Conservation (phyloP, 768 basidiomycete genomes). For the Lentinula guzmanii region DNA sequence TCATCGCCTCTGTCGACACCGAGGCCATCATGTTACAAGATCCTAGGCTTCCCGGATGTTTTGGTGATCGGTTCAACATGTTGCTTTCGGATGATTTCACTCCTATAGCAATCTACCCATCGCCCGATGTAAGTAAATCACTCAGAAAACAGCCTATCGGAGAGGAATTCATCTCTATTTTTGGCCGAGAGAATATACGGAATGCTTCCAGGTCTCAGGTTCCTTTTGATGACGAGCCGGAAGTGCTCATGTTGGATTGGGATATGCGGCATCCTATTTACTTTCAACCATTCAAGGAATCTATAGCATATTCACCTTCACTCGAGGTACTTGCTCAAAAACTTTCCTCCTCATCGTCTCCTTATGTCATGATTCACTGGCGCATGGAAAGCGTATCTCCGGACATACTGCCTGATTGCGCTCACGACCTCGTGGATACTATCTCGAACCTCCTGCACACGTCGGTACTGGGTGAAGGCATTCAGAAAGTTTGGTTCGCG, state of each 20-base stretch:
- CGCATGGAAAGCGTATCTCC: slow-evolving; percentile 45
- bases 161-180: background rate
- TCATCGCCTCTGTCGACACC: background rate
- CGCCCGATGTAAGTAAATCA: slow-evolving; percentile 1
- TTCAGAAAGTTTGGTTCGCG: slow-evolving; percentile 47
- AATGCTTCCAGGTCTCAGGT: background rate
- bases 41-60: slow-evolving; percentile 1
- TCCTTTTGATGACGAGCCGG: slow-evolving; percentile 9
- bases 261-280: slow-evolving; percentile 45
- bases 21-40: background rate
- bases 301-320: slow-evolving; percentile 35
- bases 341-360: slow-evolving; percentile 24
- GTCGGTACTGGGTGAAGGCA: slow-evolving; percentile 17
- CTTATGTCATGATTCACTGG: slow-evolving; percentile 53
- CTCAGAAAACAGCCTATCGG: slow-evolving; percentile 14
- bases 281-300: slow-evolving; percentile 11
- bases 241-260: slow-evolving; percentile 50
- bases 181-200: background rate
- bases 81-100: background rate
- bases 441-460: slow-evolving; percentile 29
- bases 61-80: background rate
- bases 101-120: background rate
- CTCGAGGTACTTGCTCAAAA: slow-evolving; percentile 35
- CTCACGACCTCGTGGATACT: slow-evolving; percentile 39
- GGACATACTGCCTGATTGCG: slow-evolving; percentile 39